Evolutionary conservation across 2,329 filamentous ascomycete genomes (phyloP).

Genomic region (Elsinoe necatrix): DNA sequence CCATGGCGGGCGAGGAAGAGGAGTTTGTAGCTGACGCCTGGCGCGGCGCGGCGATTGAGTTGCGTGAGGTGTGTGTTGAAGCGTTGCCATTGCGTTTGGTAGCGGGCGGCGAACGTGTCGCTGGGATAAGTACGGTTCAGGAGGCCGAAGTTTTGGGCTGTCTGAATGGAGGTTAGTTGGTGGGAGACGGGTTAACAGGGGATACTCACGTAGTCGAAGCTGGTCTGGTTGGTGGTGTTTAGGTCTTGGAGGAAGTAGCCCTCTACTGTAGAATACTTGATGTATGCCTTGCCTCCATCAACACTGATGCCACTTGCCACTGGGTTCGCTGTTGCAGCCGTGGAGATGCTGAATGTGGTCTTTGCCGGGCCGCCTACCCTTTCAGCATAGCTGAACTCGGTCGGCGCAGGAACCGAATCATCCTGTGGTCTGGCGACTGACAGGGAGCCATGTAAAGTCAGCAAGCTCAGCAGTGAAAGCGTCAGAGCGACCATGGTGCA

Average conservation of each 20-base stretch:
- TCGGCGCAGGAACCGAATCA: not conserved
- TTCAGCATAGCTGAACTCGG: not conserved
- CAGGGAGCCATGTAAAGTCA: not conserved
- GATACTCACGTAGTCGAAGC: conserved; percentile 55
- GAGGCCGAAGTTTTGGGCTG: conserved; percentile 55
- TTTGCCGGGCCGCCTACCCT: not conserved
- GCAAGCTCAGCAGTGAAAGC: not conserved
- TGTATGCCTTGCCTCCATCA: conserved; percentile 28
- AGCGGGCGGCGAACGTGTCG: conserved; percentile 37
- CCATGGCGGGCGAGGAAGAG: conserved; percentile 63
- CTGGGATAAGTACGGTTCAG: conserved; percentile 54
- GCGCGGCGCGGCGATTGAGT: conserved; percentile 45
- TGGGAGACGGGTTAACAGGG: not conserved
- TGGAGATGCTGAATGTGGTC: conserved; percentile 18
- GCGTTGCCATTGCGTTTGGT: conserved; percentile 56
- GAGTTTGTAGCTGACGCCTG: conserved; percentile 56
- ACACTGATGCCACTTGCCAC: conserved; percentile 16
- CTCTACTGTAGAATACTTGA: conserved; percentile 52
- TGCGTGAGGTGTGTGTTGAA: conserved; percentile 51
- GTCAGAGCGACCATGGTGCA: not conserved
- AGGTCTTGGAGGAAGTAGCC: conserved; percentile 61
- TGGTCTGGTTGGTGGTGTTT: conserved; percentile 43
- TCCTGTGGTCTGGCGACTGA: not conserved
- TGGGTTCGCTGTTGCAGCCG: conserved; percentile 16
- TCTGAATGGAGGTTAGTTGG: conserved; percentile 33